phyloP scores from a whole-genome alignment of 495 filamentous ascomycete genomes.

The Aspergillus biplanus region DNA sequence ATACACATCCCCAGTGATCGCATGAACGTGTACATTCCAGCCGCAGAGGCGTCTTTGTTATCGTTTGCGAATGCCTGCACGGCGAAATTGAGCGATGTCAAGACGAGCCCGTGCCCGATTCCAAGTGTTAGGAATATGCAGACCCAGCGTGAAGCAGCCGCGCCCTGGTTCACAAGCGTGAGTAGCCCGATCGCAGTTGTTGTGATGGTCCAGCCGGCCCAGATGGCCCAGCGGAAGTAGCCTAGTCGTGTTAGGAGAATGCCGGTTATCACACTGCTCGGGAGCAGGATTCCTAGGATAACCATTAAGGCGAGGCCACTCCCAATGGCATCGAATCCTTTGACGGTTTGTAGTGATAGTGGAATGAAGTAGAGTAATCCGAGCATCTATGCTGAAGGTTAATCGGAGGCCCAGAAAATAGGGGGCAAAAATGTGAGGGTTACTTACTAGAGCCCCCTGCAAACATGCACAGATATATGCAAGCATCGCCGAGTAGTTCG shows the following conservation, averaged over 20 bases:
- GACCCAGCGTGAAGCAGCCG: slow-evolving; percentile 50
- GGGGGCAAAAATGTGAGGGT: slow-evolving; percentile 4
- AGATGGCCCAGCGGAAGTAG: slow-evolving; percentile 57
- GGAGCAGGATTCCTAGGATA: slow-evolving; percentile 49
- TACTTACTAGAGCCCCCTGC: slow-evolving; percentile 46
- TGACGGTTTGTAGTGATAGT: slow-evolving; percentile 62
- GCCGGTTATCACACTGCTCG: slow-evolving; percentile 49
- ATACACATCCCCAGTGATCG: slow-evolving; percentile 60
- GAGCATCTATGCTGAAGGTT: slow-evolving; percentile 27
- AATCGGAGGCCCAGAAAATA: slow-evolving; percentile 23
- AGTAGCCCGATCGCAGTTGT: slow-evolving; percentile 52
- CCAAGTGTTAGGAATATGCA: slow-evolving; percentile 55
- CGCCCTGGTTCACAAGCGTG: slow-evolving; percentile 46
- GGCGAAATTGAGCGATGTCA: slow-evolving; percentile 54
- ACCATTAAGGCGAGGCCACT: slow-evolving; percentile 58
- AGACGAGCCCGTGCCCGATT: slow-evolving; percentile 55
- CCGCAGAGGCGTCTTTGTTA: slow-evolving; percentile 54
- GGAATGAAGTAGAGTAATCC: slow-evolving; percentile 56
- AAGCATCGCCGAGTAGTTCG: slow-evolving; percentile 27
- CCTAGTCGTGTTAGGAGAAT: slow-evolving; percentile 51
- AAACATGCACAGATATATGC: slow-evolving; percentile 48
- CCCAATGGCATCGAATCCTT: slow-evolving; percentile 46
- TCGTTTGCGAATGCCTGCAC: slow-evolving; percentile 54
- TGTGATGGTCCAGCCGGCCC: slow-evolving; percentile 55
- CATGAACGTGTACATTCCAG: slow-evolving; percentile 62